Base-by-base conservation (phyloP, 805 yeast genomes). In the Candida wancherniae region DNA sequence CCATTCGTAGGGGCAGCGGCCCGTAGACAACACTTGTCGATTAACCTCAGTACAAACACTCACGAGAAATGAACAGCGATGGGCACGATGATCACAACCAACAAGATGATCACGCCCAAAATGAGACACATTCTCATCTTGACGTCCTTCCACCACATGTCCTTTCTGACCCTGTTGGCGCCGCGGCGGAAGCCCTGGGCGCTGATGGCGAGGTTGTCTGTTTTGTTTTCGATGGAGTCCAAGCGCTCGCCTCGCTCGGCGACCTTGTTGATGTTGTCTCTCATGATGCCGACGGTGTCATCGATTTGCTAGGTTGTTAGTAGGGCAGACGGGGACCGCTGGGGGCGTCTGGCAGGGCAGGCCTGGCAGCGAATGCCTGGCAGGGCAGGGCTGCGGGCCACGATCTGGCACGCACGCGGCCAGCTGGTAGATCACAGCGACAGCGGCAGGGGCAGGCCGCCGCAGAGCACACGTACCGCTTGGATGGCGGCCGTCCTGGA, bases 141-240 rank as follows among this genome's bases (percentile, higher is more conserved):
- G 76, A 92, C 73, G 58, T 90, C 95, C 62, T 92, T 90, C 84
- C 94, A 84, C 97, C 97, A 90, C 97, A 90, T 90, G 55, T 88
- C 94, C 61, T 88, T 90, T 64, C 98, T 84, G 28, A 90, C 97
- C 50, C 94, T 80, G 65, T 90, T 90, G 37, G 98, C 97, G 23
- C 96, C 94, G 57, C 95, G 76, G 57, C 94, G 85, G 69, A 92
- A 90, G 21, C 95, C 92, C 48, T 85, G 90, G 7, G 98, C 97
- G 27, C 85, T 76, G 27, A 80, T 85, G 25, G 95, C 95, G 48
- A 90, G 73, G 57, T 84, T 86, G 51, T 87, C 95, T 7, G 97
- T 92, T 56, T 87, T 84, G 56, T 84, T 92, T 53, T 88, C 95
- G 47, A 90, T 80, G 26, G 87, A 79, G 47, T 90, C 95, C 44